Base-by-base conservation (phyloP, 306 rosid genomes). In the Styphnolobium japonicum region DNA sequence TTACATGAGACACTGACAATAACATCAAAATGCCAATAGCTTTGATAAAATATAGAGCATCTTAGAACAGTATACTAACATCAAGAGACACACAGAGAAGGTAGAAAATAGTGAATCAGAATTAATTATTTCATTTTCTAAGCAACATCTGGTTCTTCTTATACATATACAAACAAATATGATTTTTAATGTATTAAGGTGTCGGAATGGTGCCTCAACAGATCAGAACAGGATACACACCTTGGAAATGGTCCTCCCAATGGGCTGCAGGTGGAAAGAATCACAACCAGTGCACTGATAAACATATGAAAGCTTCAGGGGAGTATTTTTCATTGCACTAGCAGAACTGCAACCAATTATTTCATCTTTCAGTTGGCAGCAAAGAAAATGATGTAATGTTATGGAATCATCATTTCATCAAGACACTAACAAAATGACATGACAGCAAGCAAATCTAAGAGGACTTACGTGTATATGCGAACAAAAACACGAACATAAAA, bases 211-310 rank as follows among this genome's bases (percentile, higher is more conserved):
- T 37, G 58, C 23, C 77, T 2, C 62, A 68, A 60, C 25, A 73
- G 46, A 65, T 62, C 34, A 76, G 19, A 81, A 69, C 62, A 43
- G 37, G 75, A 79, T 75, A 77, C 76, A 58, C 56, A 96, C 99
- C 99, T 96, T 96, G 66, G 96, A n/a, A 39, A 91, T 73, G 31
- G 86, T 81, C 92, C 99, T 91, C 60, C 96, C 98, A 74, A 93
- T 75, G 76, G 92, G 85, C 88, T 96, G 98, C 14, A 96, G 90
- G 83, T 96, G 99, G 84, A 96, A 96, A 52, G 99, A 96, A 86
- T 96, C 98, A 16, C 99, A 96, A 52, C 99, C 98, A 80, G 69
- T 89, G 88, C 98, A 96, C 85, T 96, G 99, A 86, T 90, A 96
- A 80, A 96, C 96, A 88, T 93, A 96, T 12, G 99, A 93, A 72